Evolutionary conservation across 129 eudicot species (phyloP).

Genomic region (Glebionis coronaria): DNA sequence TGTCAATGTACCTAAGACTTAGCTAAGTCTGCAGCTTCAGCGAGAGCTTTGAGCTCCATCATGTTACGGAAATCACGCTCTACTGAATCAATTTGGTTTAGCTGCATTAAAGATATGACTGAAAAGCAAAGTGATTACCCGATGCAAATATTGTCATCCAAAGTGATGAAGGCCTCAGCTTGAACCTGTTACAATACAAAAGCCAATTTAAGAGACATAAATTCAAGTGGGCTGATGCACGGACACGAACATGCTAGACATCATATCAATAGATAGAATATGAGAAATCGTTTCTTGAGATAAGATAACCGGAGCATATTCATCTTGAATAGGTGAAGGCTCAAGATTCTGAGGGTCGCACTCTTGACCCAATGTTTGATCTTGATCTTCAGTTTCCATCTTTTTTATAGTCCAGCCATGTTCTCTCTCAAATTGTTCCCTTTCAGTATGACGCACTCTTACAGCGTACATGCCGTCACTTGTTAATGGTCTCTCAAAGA

Average conservation of each 20-base stretch:
- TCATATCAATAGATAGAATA: slow-evolving; percentile 90
- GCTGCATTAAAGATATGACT: slow-evolving; percentile 70
- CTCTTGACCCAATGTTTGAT: slow-evolving; percentile 78
- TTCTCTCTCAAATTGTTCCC: slow-evolving; percentile 72
- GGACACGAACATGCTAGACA: no score
- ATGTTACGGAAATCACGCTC: slow-evolving; percentile 53
- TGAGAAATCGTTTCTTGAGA: slow-evolving; percentile 92
- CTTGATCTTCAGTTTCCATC: slow-evolving; percentile 86
- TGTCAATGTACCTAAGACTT: slow-evolving; percentile 72
- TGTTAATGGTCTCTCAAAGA: slow-evolving; percentile 94
- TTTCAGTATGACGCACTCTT: slow-evolving; percentile 66
- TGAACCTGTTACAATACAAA: slow-evolving; percentile 49
- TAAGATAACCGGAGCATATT: slow-evolving; percentile 95
- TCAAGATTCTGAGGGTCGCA: slow-evolving; percentile 58
- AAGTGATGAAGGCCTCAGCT: slow-evolving; percentile 61
- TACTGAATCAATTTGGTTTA: slow-evolving; percentile 50
- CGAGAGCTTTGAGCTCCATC: slow-evolving; percentile 71
- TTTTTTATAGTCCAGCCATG: slow-evolving; percentile 92
- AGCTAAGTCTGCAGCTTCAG: slow-evolving; percentile 91
- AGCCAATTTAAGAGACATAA: neutral
- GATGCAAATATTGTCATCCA: slow-evolving; percentile 61
- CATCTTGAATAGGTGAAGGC: slow-evolving; percentile 82
- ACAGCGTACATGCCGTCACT: slow-evolving; percentile 95
- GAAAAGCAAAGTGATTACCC: slow-evolving; percentile 55
- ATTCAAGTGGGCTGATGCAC: slow-evolving; percentile 2